Evolutionary conservation across 2,329 filamentous ascomycete genomes (phyloP).

Genomic region (Epicoccum nigrum): DNA sequence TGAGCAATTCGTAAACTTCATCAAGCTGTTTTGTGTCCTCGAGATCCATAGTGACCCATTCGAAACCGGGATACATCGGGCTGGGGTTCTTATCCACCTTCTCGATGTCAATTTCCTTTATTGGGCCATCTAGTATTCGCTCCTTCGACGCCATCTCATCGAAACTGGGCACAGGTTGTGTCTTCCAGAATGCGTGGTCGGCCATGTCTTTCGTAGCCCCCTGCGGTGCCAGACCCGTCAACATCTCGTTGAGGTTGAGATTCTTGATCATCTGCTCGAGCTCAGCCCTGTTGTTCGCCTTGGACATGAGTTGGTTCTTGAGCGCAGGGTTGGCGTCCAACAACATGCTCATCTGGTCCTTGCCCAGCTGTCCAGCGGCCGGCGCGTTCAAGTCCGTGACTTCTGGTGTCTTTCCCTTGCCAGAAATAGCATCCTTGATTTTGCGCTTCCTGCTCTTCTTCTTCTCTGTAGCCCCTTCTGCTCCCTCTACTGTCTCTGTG

Average conservation of each 20-base stretch:
- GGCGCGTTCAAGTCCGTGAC: slow-evolving; percentile 34
- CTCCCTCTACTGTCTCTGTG: slow-evolving; percentile 43
- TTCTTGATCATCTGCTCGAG: slow-evolving; percentile 56
- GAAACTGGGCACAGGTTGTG: slow-evolving; percentile 91
- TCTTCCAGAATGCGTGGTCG: slow-evolving; percentile 98
- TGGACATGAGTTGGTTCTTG: slow-evolving; percentile 45
- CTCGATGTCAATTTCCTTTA: slow-evolving; percentile 79
- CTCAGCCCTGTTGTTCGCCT: slow-evolving; percentile 34
- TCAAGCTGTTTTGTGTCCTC: slow-evolving; percentile 76
- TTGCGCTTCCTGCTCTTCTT: slow-evolving; percentile 71
- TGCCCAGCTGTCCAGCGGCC: slow-evolving; percentile 41
- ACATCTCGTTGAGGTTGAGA: slow-evolving; percentile 71
- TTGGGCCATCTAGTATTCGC: slow-evolving; percentile 74
- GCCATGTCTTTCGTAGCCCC: slow-evolving; percentile 95
- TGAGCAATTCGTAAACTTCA: slow-evolving; percentile 90
- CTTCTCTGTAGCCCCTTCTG: slow-evolving; percentile 56
- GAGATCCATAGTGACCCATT: slow-evolving; percentile 92
- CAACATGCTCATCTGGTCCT: slow-evolving; percentile 47
- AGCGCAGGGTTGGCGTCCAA: slow-evolving; percentile 48
- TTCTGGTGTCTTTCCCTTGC: slow-evolving; percentile 41
- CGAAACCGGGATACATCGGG: slow-evolving; percentile 76
- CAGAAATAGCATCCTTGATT: slow-evolving; percentile 54
- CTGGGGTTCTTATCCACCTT: slow-evolving; percentile 79
- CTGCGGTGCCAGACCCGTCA: slow-evolving; percentile 75
- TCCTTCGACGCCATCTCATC: slow-evolving; percentile 52